Conservation (phyloP, 805 yeast genomes). For the Candida jianshihensis region DNA sequence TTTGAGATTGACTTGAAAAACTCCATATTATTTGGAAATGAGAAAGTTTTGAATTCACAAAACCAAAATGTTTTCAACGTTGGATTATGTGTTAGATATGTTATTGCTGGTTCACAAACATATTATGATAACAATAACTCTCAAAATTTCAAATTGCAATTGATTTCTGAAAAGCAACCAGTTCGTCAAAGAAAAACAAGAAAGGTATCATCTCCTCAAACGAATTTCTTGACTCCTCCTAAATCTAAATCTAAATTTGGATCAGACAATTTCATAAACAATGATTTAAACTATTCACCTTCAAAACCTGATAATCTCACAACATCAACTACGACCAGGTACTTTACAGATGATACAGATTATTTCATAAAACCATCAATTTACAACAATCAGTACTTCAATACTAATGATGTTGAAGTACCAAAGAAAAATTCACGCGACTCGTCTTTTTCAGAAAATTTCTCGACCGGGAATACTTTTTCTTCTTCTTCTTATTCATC, state of each 20-base stretch:
- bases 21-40: slow-evolving; percentile 10
- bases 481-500: slow-evolving; percentile 2
- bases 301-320: slow-evolving; percentile 6
- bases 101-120: slow-evolving; percentile 20
- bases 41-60: slow-evolving; percentile 6
- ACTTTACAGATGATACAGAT: slow-evolving; percentile 23
- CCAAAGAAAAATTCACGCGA: slow-evolving; percentile 3
- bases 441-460: slow-evolving; percentile 7
- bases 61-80: slow-evolving; percentile 10
- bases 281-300: slow-evolving; percentile 9
- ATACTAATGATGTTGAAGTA: slow-evolving; percentile 6
- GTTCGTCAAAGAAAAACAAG: slow-evolving; percentile 4
- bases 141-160: slow-evolving; percentile 31
- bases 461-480: slow-evolving; percentile 3
- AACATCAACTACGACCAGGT: slow-evolving; percentile 16
- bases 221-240: background rate
- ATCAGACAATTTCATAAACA: slow-evolving; percentile 10
- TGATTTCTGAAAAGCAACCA: slow-evolving; percentile 16
- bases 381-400: slow-evolving; percentile 5
- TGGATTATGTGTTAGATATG: slow-evolving; percentile 34
- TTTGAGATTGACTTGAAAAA: slow-evolving; percentile 39
- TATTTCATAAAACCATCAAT: slow-evolving; percentile 15
- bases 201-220: background rate
- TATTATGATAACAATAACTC: slow-evolving; percentile 36
- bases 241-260: background rate